A percentile compares a stretch with the other conserved stretches of the same genome.
Conservation (phyloP, 2,329 filamentous ascomycete genomes). For the Microdochium nivale region DNA sequence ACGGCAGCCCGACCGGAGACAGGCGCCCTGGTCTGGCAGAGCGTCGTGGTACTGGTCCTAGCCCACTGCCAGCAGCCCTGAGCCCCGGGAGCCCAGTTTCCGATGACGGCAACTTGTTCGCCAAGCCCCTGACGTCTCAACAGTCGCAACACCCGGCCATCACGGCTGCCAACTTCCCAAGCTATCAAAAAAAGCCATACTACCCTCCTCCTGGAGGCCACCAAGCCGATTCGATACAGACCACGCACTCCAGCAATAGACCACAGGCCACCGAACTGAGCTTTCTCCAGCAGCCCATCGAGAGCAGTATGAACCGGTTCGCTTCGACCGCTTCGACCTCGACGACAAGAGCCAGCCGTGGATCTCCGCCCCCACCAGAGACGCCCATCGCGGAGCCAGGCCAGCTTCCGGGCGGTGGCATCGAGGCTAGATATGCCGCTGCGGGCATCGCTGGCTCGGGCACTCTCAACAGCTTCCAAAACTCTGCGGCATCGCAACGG, state of each 20-base stretch:
- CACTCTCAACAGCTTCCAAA: conserved; percentile 72
- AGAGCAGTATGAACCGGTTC: conserved; percentile 51
- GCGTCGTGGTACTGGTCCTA: conserved; percentile 71
- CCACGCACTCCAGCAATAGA: conserved; percentile 24
- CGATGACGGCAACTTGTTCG: conserved; percentile 74
- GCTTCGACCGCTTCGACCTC: conserved; percentile 85
- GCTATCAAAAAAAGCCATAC: conserved; percentile 48
- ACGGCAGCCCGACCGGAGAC: conserved; percentile 44
- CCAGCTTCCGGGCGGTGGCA: conserved; percentile 65
- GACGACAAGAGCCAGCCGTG: conserved; percentile 83
- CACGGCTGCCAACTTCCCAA: conserved; percentile 33
- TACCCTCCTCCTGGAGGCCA: conserved; percentile 46
- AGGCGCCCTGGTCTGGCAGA: conserved; percentile 65
- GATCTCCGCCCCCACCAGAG: conserved; percentile 90
- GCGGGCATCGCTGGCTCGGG: conserved; percentile 82
- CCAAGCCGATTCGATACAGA: conserved; percentile 1
- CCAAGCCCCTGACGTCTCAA: conserved; percentile 47
- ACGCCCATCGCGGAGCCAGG: conserved; percentile 74
- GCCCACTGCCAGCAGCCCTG: conserved; percentile 54
- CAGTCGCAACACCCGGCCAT: conserved; percentile 28
- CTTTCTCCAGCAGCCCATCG: conserved; percentile 28
- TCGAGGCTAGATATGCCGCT: conserved; percentile 85
- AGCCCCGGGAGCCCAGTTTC: conserved; percentile 71
- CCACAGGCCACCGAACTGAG: conserved; percentile 18
- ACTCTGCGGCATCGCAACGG: conserved; percentile 73